Base-by-base conservation (phyloP, 179 eudicot genomes). In the Patellifolia procumbens region DNA sequence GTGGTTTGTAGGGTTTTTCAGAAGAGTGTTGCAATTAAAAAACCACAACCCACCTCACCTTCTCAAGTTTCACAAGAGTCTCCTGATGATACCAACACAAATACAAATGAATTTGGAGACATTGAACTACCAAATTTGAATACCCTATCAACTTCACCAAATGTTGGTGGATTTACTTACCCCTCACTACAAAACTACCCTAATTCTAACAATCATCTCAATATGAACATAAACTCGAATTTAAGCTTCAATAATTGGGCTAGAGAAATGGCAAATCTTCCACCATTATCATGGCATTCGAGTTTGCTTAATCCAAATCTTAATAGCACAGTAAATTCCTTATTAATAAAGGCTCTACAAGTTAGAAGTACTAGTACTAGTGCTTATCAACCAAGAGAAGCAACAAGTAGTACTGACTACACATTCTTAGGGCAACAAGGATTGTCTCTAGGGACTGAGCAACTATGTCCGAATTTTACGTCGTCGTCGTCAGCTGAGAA, bases 1-100 rank as follows among this genome's bases (percentile, higher is more conserved):
- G 98, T 92, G 63, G 96, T 92, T 2, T 94, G 96, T 45, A 82
- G 98, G 78, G 86, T 94, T 7, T 94, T 94, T 37, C 97, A 90
- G 16, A 94, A 94, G 85, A 90, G 85, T 55, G 75, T 87, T n/a
- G 69, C 84, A 5, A 77, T 84, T 9, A 94, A 89, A 81, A 90
- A 80, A 74, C 86, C 89, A 43, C 93, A 86, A 68, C 87, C 86
- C 24, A 66, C 81, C 37, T 76, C 86, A 65, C 82, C 94, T 2
- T 83, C 92, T 1, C 87, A 85, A 26, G 83, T 75, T 51, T 83
- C 91, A 5, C 61, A 74, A 4, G 91, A 83, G 35, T 90, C 94
- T 13, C 86, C 85, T 0, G 81, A 86, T 39, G 89, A 88, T 22
- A 88, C 85, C 2, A 86, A 85, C 80, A 81, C 81, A 53, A 81